These are phyloP conservation scores for Penicillium sp. DNA, from an alignment of 2,329 filamentous ascomycete species.

Conservation along the genomic window DNA sequence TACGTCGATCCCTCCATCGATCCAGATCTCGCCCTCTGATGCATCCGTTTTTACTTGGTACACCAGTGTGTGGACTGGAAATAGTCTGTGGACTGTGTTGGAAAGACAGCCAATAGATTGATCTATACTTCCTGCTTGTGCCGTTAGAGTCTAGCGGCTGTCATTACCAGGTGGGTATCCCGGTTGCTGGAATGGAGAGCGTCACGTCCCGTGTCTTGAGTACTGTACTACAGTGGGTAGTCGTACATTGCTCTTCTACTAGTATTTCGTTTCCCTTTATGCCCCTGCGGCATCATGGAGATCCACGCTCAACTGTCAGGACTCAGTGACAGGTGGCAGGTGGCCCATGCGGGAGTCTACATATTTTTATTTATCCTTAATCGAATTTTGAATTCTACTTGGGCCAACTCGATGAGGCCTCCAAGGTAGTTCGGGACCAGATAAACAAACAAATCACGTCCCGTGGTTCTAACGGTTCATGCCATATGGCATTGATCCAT, in stretches of 20 bases:
- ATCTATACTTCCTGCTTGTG: not conserved
- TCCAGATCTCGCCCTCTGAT: constrained; percentile 13
- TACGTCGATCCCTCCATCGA: constrained; percentile 20
- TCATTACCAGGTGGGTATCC: not conserved
- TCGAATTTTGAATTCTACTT: not conserved
- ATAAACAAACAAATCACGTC: not conserved
- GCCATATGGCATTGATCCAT: not conserved
- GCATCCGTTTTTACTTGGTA: constrained; percentile 9
- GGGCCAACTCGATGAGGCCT: too few species aligned
- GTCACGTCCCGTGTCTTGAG: constrained; percentile 12
- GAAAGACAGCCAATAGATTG: constrained; percentile 23
- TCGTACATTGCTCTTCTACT: not conserved
- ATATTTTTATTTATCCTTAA: not conserved
- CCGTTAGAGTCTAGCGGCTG: not conserved
- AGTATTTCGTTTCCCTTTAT: not conserved
- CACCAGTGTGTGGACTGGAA: constrained; percentile 14
- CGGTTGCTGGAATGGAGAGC: not conserved
- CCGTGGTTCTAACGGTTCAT: too few species aligned
- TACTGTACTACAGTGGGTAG: too few species aligned
- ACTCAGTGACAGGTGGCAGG: constrained; percentile 27
- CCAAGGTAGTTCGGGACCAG: not conserved
- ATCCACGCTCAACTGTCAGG: constrained; percentile 17
- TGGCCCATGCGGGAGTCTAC: constrained; percentile 17
- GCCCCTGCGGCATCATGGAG: constrained; percentile 1
- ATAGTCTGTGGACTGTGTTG: constrained; percentile 12